Conservation (phyloP, 192 early-diverging fungal genomes). For the Backusella mclennaniae region DNA sequence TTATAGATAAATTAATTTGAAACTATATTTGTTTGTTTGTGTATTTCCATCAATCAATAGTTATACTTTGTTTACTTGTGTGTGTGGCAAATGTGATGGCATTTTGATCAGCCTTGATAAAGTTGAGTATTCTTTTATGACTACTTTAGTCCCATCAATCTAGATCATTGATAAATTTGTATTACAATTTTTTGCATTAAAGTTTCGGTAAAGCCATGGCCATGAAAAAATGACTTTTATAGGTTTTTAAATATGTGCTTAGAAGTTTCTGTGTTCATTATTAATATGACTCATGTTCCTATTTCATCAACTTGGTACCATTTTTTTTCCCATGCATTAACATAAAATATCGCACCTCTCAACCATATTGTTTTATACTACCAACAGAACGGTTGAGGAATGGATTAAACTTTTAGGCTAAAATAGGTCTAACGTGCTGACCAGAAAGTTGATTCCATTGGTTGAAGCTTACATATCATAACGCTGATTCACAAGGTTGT, state of each 20-base stretch:
- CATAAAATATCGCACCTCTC: too few relatives aligned
- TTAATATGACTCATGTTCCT: background rate
- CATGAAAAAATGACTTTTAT: slow-evolving; percentile 2
- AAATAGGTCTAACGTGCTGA: too few relatives aligned
- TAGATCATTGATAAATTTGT: background rate
- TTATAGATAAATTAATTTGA: background rate
- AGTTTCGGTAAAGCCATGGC: background rate
- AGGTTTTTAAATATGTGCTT: background rate
- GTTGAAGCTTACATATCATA: too few relatives aligned
- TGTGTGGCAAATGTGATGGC: background rate
- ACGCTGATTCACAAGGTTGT: too few relatives aligned
- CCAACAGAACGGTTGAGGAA: too few relatives aligned
- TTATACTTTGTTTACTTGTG: background rate
- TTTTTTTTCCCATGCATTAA: too few relatives aligned
- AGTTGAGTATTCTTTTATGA: background rate
- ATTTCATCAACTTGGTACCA: too few relatives aligned
- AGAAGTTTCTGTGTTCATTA: background rate
- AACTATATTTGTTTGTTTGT: background rate
- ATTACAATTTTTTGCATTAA: background rate
- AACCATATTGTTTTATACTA: too few relatives aligned
- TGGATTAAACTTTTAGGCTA: too few relatives aligned
- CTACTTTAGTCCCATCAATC: background rate
- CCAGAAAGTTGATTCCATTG: too few relatives aligned
- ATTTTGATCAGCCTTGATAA: background rate
- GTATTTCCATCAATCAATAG: background rate